These are phyloP conservation scores for Lentithecium fluviatile DNA, from an alignment of 495 filamentous ascomycete species.

Conservation along the genomic window DNA sequence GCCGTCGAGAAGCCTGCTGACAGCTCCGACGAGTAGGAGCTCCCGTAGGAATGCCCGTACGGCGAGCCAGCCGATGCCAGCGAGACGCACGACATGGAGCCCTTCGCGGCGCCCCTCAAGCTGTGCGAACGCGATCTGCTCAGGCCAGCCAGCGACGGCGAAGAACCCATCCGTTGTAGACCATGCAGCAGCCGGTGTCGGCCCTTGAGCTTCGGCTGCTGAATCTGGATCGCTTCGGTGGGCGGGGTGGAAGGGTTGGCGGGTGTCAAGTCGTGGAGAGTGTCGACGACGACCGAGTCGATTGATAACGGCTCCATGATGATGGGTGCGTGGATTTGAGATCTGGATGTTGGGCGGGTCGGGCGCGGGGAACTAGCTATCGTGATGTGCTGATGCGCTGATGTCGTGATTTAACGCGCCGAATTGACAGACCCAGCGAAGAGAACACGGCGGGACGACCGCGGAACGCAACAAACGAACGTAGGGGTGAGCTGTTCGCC, in stretches of 20 bases:
- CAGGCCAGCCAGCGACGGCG: conserved; percentile 67
- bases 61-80: conserved; percentile 62
- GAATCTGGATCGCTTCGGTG: conserved; percentile 30
- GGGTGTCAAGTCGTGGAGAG: conserved; percentile 8
- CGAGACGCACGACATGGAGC: conserved; percentile 84
- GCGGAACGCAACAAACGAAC: not conserved
- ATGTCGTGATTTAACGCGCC: not conserved
- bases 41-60: conserved; percentile 50
- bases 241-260: conserved; percentile 6
- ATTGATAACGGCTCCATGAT: conserved; percentile 37
- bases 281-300: conserved; percentile 35
- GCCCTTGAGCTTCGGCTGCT: conserved; percentile 61
- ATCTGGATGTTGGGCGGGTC: not conserved
- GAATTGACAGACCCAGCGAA: not conserved
- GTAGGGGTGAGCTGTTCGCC: conserved; percentile 3
- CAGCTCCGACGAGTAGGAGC: conserved; percentile 60
- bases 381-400: not conserved
- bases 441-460: not conserved
- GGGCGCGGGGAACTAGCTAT: not conserved
- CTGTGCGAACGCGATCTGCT: conserved; percentile 57
- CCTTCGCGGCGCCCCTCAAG: conserved; percentile 65
- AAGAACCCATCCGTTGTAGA: conserved; percentile 86
- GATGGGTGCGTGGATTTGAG: not conserved
- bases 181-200: conserved; percentile 72
- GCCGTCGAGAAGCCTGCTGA: conserved; percentile 64